Conservation (phyloP, 164 flowering plant genomes). For the Amborella trichopoda region DNA sequence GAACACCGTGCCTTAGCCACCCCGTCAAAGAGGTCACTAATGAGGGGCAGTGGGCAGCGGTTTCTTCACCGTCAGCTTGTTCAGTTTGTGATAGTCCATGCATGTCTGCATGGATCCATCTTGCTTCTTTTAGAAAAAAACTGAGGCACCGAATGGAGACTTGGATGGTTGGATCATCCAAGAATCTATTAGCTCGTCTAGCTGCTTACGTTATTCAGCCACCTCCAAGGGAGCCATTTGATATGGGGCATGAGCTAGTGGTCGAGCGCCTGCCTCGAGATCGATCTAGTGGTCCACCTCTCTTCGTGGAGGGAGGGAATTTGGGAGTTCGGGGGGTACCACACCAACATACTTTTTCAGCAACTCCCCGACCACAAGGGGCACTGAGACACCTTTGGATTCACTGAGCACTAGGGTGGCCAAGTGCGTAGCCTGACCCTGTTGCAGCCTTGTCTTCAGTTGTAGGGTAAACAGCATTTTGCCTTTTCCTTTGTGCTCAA, state of each 20-base stretch:
- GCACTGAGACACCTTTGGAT: background rate
- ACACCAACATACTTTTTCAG: background rate
- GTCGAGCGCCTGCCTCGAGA: background rate
- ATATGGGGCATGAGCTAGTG: background rate
- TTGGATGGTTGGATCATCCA: background rate
- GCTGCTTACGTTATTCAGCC: background rate
- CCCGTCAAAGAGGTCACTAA: background rate
- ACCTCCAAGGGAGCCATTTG: background rate
- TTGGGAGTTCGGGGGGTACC: background rate
- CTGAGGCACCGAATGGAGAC: background rate
- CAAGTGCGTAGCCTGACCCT: background rate
- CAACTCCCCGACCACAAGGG: background rate
- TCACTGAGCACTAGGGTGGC: background rate
- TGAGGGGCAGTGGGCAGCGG: background rate
- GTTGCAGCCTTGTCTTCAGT: background rate
- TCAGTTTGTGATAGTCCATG: background rate
- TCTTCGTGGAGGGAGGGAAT: background rate
- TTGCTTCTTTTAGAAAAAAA: background rate
- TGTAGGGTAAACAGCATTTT: background rate
- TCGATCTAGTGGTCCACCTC: slow-evolving; percentile 5
- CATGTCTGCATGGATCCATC: background rate
- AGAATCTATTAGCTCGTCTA: background rate
- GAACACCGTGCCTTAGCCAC: background rate
- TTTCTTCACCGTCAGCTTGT: background rate
- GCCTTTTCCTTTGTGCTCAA: background rate